Evolutionary conservation across 352 stramenopile species (phyloP), one percentile per base, ranked within the genome.

Genomic region (Hyaloperonospora arabidopsidis): DNA sequence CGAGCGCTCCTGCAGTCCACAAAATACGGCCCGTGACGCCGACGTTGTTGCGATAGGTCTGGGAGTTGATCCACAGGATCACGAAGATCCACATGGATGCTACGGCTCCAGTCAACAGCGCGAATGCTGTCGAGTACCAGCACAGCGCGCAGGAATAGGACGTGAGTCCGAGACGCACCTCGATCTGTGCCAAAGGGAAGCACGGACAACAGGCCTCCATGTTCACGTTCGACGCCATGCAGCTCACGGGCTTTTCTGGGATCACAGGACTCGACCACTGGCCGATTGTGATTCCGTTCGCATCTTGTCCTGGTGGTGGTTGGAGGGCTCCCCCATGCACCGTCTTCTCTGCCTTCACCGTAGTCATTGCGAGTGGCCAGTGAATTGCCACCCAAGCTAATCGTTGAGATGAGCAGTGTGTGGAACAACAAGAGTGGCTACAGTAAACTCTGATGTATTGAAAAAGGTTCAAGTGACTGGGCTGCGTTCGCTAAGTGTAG

Each of bases 131-230:
- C 45, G 44, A 17, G 22, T 70, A 67, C 49, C 41, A 62, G 38
- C 21, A 61, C 38, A 75, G 32, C 12, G 67, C 53, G 13, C 18
- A 47, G 4, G 17, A 23, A 49, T 61, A 75, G n/a, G 63, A 67
- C 35, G 53, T 48, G 17, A 65, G 25, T 2, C 67, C 67, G 14
- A 67, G 49, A 13, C 59, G 63, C 14, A 56, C 43, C 36, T 75
- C 63, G 45, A 75, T 54, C 38, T 72, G 59, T 19, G 63, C 55
- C 56, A 72, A 54, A 10, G 64, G 63, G 25, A 67, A 49, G 47
- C 63, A 75, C 32, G 52, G 59, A 15, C 59, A 75, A 19, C 63
- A 72, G 15, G 48, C 53, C 39, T 70, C 65, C 25, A 66, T 32
- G 52, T 52, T 67, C 23, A 59, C 55, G 23, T 69, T 63, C 19